phyloP scores from a whole-genome alignment of 1,284 basidiomycete species.

The Trichosporon faecale region DNA sequence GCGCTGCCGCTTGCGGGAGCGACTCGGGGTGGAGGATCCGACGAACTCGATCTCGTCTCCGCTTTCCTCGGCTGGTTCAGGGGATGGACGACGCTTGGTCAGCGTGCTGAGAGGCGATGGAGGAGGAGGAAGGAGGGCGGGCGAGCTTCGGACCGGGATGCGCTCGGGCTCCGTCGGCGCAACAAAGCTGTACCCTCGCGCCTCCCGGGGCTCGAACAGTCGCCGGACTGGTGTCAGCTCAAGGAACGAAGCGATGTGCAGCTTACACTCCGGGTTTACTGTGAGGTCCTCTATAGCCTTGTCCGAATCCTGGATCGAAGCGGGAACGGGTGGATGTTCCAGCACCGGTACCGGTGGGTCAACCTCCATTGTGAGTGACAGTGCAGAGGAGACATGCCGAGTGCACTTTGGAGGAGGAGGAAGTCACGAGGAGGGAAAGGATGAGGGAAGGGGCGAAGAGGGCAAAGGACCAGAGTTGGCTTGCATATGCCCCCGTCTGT shows the following conservation, averaged over 20 bases:
- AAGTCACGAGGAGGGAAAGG: not conserved
- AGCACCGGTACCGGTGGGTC: no score
- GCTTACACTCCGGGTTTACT: not conserved
- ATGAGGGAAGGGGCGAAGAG: not conserved
- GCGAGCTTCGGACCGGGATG: not conserved
- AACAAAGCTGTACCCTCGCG: not conserved
- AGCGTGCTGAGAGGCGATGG: not conserved
- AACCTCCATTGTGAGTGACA: no score
- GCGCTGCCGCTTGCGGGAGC: not conserved
- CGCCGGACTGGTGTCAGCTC: not conserved
- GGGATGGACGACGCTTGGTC: not conserved
- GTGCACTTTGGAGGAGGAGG: no score
- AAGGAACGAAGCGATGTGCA: not conserved
- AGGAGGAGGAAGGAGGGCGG: not conserved
- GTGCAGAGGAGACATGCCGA: not conserved
- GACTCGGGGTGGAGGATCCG: not conserved
- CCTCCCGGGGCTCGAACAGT: not conserved
- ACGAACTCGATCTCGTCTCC: not conserved
- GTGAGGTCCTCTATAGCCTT: no score
- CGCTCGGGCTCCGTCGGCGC: not conserved
- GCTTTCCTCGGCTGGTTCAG: not conserved
- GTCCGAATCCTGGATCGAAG: no score
- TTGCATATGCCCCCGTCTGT: not conserved
- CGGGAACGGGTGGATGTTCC: not conserved
- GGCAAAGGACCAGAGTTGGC: not conserved